These are phyloP conservation scores for Ampelomyces quisqualis DNA, from an alignment of 2,329 filamentous ascomycete genomes.

Conservation along the genomic window DNA sequence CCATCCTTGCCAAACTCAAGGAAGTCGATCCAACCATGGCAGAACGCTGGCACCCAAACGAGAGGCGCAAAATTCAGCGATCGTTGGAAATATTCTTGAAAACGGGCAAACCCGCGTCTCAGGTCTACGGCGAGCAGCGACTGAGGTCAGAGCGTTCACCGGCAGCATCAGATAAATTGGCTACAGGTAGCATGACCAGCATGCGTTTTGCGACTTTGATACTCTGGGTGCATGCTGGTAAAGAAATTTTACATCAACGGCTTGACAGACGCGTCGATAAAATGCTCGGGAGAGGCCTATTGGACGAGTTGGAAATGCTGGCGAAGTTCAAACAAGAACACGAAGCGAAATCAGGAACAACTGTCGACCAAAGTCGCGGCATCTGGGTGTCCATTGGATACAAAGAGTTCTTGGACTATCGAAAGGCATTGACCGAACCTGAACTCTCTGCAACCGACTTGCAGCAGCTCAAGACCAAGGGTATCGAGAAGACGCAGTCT, in stretches of 20 bases:
- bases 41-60: conserved; percentile 88
- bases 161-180: background rate
- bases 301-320: conserved; percentile 62
- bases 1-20: conserved; percentile 69
- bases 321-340: conserved; percentile 50
- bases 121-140: conserved; percentile 79
- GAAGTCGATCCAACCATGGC: conserved; percentile 90
- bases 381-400: conserved; percentile 98
- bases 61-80: conserved; percentile 82
- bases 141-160: conserved; percentile 36
- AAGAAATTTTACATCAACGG: conserved; percentile 65
- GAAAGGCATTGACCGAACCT: conserved; percentile 42
- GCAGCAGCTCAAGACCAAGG: conserved; percentile 57
- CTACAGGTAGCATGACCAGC: conserved; percentile 7
- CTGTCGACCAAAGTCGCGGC: conserved; percentile 72
- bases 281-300: conserved; percentile 70
- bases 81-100: conserved; percentile 88
- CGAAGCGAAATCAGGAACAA: conserved; percentile 49
- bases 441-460: conserved; percentile 47
- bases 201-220: conserved; percentile 64
- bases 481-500: conserved; percentile 74
- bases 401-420: conserved; percentile 81
- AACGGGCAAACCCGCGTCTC: conserved; percentile 78
- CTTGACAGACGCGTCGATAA: conserved; percentile 77
- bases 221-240: conserved; percentile 83